These are phyloP conservation scores for Pythium coloratum DNA, from an alignment of 352 stramenopile species.

Conservation along the genomic window DNA sequence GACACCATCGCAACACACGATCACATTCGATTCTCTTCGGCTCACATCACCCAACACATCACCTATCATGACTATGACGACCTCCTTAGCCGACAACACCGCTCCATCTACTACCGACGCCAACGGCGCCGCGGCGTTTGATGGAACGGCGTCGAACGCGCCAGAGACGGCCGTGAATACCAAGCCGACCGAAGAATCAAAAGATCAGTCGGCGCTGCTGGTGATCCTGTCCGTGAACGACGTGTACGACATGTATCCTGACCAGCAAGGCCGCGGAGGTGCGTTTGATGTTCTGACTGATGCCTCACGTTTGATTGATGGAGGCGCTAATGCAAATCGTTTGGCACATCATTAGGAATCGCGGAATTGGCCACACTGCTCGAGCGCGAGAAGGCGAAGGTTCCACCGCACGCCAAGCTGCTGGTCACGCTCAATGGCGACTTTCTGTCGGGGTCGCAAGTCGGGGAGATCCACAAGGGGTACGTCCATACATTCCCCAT, in stretches of 20 bases:
- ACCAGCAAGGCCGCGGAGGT: conserved; percentile 57
- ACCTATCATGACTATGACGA: conserved; percentile 17
- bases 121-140: background rate
- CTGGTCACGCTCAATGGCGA: conserved; percentile 78
- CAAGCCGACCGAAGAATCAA: background rate
- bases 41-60: background rate
- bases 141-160: background rate
- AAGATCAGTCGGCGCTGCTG: conserved; percentile 28
- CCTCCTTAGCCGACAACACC: background rate
- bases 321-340: background rate
- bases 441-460: conserved; percentile 71
- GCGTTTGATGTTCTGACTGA: background rate
- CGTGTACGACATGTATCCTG: conserved; percentile 72
- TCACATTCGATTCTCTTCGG: background rate
- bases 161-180: background rate
- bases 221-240: conserved; percentile 73
- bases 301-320: background rate
- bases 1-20: background rate
- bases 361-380: conserved; percentile 68
- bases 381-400: conserved; percentile 38
- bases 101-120: background rate
- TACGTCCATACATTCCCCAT: conserved; percentile 23
- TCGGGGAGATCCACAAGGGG: conserved; percentile 64
- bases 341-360: conserved; percentile 28
- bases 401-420: conserved; percentile 51